Percentiles rank a stretch among this genome's conserved stretches.
Evolutionary conservation across 441 rosid species (phyloP).

Genomic region (Populus tomentosa): DNA sequence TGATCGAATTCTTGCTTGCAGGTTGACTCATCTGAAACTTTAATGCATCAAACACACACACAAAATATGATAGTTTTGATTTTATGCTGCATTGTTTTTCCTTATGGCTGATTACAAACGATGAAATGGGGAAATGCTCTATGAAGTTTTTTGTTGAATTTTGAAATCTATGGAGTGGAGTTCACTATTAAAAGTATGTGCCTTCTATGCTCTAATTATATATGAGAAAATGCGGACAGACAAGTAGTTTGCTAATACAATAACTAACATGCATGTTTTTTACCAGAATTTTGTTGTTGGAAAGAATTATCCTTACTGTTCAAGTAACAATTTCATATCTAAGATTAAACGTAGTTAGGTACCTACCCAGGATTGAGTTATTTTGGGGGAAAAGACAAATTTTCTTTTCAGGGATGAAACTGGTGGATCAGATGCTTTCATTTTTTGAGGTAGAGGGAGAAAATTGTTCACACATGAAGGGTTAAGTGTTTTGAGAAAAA

Average conservation of each 20-base stretch:
- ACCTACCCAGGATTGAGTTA: neutral
- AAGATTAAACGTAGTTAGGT: neutral
- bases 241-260: neutral
- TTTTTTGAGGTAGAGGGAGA: neutral
- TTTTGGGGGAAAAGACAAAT: neutral
- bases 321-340: neutral
- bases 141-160: neutral
- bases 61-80: neutral
- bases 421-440: neutral
- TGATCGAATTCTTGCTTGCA: conserved; percentile 93
- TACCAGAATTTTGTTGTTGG: neutral
- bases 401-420: neutral
- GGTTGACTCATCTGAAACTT: conserved; percentile 36
- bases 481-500: neutral
- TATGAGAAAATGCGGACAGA: neutral
- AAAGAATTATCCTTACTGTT: neutral
- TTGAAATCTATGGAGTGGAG: neutral
- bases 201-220: neutral
- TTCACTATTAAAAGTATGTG: neutral
- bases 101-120: neutral
- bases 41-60: neutral
- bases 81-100: neutral
- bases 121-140: neutral
- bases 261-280: neutral
- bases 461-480: neutral